A percentile compares a stretch with the other conserved stretches of the same genome.
Conservation (phyloP, 176 grass and related monocot genomes). For the Ensete ventricosum region DNA sequence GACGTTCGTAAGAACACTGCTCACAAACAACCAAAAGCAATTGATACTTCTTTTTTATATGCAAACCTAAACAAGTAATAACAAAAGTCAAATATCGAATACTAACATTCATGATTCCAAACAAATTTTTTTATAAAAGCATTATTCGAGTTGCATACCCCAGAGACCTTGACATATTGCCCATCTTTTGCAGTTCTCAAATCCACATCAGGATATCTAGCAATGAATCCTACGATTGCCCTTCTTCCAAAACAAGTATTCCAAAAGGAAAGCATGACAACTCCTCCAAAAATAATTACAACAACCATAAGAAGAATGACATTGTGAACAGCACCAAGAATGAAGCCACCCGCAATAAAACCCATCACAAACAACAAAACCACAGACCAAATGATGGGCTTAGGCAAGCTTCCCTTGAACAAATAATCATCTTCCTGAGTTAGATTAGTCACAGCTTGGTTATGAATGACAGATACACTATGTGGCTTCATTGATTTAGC, state of each 20-base stretch:
- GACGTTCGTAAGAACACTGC: not conserved
- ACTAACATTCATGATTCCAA: too few species aligned
- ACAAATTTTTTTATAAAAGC: too few species aligned
- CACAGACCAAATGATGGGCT: slow-evolving; percentile 56
- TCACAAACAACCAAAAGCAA: not conserved
- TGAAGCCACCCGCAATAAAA: slow-evolving; percentile 82
- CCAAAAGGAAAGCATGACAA: slow-evolving; percentile 69
- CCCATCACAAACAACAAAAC: slow-evolving; percentile 65
- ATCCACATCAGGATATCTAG: slow-evolving; percentile 74
- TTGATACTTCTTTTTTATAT: not conserved
- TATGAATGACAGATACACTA: slow-evolving; percentile 53
- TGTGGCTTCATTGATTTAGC: slow-evolving; percentile 68
- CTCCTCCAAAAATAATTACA: slow-evolving; percentile 55
- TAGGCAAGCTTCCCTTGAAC: slow-evolving; percentile 53
- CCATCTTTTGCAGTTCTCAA: slow-evolving; percentile 86
- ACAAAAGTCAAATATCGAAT: too few species aligned
- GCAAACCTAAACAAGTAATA: not conserved
- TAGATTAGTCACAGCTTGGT: slow-evolving; percentile 78
- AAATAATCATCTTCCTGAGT: slow-evolving; percentile 53
- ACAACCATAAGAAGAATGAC: slow-evolving; percentile 79
- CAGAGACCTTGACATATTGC: slow-evolving; percentile 94
- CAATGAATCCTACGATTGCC: slow-evolving; percentile 63
- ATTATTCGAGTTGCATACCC: slow-evolving; percentile 44
- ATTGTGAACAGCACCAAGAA: slow-evolving; percentile 92
- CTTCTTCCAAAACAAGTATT: slow-evolving; percentile 76